Base-by-base conservation (phyloP, 495 filamentous ascomycete species). In the Trichoderma asperelloides region DNA sequence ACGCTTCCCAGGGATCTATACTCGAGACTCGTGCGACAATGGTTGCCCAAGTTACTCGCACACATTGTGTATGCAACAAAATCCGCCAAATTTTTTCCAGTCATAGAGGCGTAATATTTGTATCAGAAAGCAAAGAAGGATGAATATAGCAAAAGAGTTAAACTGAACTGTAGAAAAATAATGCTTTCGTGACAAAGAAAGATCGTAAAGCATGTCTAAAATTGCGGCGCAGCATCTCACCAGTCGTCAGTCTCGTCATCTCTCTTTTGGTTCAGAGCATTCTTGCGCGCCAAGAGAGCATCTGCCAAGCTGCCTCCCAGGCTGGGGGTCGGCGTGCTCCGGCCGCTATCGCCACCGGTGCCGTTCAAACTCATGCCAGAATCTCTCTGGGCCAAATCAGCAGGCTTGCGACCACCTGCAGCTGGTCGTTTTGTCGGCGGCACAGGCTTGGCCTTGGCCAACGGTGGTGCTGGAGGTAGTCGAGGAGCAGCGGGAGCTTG, bases 261-360 rank as follows among this genome's bases (percentile, higher is more conserved):
- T 71, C 84, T 84, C 67, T 84, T 85, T 69, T 80, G 86, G 74
- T 95, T 89, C 78, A 86, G 85, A 62, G 84, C 84, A 63, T 82
- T 77, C 76, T 80, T 77, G 73, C 91, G 81, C 69, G 87, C 86
- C 73, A 88, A 77, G 75, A 95, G 74, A 40, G 91, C 92, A 74
- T 96, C 91, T 5, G 94, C 94, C 69, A 98, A 78, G 0, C 91
- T 91, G 25, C 90, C 92, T 0, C 91, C 92, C 71, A 97, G 74
- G 74, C 91, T 93, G 37, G 84, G 84, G 30, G 79, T 81, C 21
- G 86, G 87, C 18, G 89, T 84, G 70, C 83, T 90, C 71, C 87
- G 88, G 60, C 87, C 87, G 45, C 89, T 91, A 41, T 84, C 86
- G 16, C 84, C 85, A 23, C 86, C 87, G 62, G 81, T 81, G 5